Evolutionary conservation across 805 yeast species (phyloP), one percentile per base, ranked within the genome.

Genomic region (Brettanomyces naardenensis): DNA sequence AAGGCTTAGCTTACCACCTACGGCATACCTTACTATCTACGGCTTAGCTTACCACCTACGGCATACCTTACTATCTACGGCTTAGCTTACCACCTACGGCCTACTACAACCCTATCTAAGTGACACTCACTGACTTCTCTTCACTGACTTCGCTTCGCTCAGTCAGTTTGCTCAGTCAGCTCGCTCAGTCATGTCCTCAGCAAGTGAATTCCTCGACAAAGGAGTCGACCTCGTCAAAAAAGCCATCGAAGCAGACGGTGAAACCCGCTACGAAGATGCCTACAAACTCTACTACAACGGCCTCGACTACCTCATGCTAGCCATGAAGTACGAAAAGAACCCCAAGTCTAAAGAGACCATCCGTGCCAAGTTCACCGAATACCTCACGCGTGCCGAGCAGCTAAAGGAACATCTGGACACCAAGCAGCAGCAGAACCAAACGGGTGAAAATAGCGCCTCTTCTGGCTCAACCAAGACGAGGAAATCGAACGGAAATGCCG

Each of bases 141-240:
- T n/a, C n/a, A n/a, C n/a, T n/a, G n/a, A n/a, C n/a, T n/a, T n/a
- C n/a, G n/a, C n/a, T n/a, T n/a, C n/a, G n/a, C n/a, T n/a, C n/a
- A n/a, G n/a, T n/a, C n/a, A n/a, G n/a, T n/a, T n/a, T n/a, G n/a
- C n/a, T n/a, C n/a, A n/a, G n/a, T n/a, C n/a, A n/a, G n/a, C n/a
- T n/a, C n/a, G n/a, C n/a, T n/a, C 30, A 7, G 17, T 5, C 28
- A 56, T 56, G 61, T 52, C 59, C 10, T 51, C 52, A 35, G 56
- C 79, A 5, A 73, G 74, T 9, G 59, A 90, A 54, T 90, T 90
- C 58, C 71, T 92, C 30, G 79, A 83, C 42, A 92, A 92, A 57
- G 98, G 97, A n/a, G 88, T 92, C 19, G 96, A 88, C 45, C 70
- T 88, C 27, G 94, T 92, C 15, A 95, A 88, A 56, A 82, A 81